phyloP scores from a whole-genome alignment of 164 flowering plant species.

The Stephania cephalantha region DNA sequence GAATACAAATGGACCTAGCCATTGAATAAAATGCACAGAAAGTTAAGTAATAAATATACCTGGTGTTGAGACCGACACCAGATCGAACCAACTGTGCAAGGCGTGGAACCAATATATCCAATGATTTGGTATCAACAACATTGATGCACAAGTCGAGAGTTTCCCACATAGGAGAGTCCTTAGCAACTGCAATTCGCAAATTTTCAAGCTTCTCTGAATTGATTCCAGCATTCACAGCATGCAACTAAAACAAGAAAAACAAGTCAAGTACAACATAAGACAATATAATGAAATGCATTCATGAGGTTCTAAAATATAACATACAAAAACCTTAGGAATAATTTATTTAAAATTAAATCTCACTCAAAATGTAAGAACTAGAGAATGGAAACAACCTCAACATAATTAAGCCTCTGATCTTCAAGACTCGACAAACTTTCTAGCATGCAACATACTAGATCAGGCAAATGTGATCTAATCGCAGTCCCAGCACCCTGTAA shows the following conservation, averaged over 20 bases:
- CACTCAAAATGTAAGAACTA: not conserved
- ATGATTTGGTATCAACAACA: conserved; percentile 59
- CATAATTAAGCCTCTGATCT: conserved; percentile 94
- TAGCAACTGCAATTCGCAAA: conserved; percentile 85
- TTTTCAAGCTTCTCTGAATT: conserved; percentile 90
- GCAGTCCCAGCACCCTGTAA: conserved; percentile 88
- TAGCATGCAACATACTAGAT: conserved; percentile 93
- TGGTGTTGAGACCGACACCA: conserved; percentile 93
- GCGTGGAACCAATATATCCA: conserved; percentile 82
- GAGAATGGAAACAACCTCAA: conserved; percentile 63
- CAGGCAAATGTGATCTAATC: conserved; percentile 83
- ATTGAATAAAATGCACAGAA: not conserved
- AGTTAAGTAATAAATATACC: conserved; percentile 33
- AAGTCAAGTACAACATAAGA: not conserved
- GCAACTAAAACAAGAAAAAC: conserved; percentile 44
- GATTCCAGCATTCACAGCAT: conserved; percentile 80
- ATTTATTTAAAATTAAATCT: not conserved
- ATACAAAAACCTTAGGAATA: not conserved
- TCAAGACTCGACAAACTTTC: conserved; percentile 98
- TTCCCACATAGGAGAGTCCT: conserved; percentile 99
- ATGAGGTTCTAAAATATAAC: not conserved
- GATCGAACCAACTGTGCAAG: conserved; percentile 83
- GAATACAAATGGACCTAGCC: not conserved
- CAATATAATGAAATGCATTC: not conserved
- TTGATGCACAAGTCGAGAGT: conserved; percentile 87